Conservation (phyloP, 768 basidiomycete genomes). For the Leccinellum albellum region DNA sequence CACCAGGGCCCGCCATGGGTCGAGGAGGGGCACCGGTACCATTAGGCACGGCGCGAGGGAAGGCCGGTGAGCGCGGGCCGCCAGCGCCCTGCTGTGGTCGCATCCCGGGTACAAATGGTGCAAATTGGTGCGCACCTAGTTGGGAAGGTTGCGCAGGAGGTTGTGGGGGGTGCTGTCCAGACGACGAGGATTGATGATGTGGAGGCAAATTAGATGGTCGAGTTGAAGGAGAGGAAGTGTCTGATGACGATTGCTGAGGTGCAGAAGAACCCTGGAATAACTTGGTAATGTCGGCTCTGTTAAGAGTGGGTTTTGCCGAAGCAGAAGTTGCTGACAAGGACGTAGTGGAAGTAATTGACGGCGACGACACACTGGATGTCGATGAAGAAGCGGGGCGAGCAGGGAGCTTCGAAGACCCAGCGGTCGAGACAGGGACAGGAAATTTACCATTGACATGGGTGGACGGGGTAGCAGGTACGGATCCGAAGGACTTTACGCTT, state of each 20-base stretch:
- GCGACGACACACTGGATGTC: constrained; percentile 27
- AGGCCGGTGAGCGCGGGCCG: constrained; percentile 66
- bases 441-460: constrained; percentile 63
- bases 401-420: constrained; percentile 35
- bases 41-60: constrained; percentile 59
- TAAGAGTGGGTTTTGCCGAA: constrained; percentile 28
- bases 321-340: constrained; percentile 32
- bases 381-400: constrained; percentile 23
- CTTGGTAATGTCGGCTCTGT: constrained; percentile 27
- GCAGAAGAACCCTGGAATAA: no score
- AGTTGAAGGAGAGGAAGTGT: constrained; percentile 55
- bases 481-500: constrained; percentile 78
- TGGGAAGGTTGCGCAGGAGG: constrained; percentile 39
- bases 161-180: constrained; percentile 36
- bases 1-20: constrained; percentile 46
- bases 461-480: constrained; percentile 53
- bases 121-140: constrained; percentile 42
- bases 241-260: constrained; percentile 24
- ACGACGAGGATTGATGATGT: constrained; percentile 37
- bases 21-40: constrained; percentile 48
- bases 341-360: constrained; percentile 31
- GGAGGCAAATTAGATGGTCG: constrained; percentile 52
- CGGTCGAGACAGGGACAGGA: constrained; percentile 41
- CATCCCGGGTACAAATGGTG: constrained; percentile 48
- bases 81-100: constrained; percentile 45